Evolutionary conservation across 2,329 filamentous ascomycete genomes (phyloP), one percentile per base, ranked within the genome.

Genomic region (Allantophomopsis lycopodina): DNA sequence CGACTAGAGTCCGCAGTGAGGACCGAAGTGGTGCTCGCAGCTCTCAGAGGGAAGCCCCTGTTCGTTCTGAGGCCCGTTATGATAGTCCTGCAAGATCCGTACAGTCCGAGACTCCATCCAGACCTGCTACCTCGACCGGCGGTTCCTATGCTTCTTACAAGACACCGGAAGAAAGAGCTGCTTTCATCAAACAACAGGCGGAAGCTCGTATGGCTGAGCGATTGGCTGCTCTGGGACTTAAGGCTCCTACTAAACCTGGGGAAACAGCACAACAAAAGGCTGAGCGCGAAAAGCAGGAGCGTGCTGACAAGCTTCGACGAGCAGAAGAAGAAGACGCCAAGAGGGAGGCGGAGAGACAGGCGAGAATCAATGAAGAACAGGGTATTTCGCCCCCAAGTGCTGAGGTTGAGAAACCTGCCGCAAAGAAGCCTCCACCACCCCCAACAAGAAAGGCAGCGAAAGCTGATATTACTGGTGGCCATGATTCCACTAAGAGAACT

Each of bases 151-250:
- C 84, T 2, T 74, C 85, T 4, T 93, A 91, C 58, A 85, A 83
- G 60, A 94, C 88, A 0, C 82, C 88, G 1, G 88, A 96, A 59
- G 89, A 98, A 54, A 77, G 91, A 40, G 87, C 93, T 30, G 87
- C 89, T 5, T 94, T 93, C 54, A 95, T 96, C 55, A 94, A 93
- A 58, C 88, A 95, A 58, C 89, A 95, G 58, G 93, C 91, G 7
- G 88, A 96, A 58, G 85, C 89, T 56, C 84, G 89, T 43, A 96
- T 98, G 82, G 89, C 91, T 30, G 91, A 96, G 60, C 80, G 91
- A 44, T 74, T 98, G 52, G 91, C 91, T 44, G 89, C 89, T 36
- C 73, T 96, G 44, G 91, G 91, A 30, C 82, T 98, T 55, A 94
- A 86, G 58, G 78, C 86, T 21, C 81, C 84, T 5, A 68, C 69